A percentile compares a stretch with the other conserved stretches of the same genome.
Conservation (phyloP, 306 rosid species). For the Inga oerstediana region DNA sequence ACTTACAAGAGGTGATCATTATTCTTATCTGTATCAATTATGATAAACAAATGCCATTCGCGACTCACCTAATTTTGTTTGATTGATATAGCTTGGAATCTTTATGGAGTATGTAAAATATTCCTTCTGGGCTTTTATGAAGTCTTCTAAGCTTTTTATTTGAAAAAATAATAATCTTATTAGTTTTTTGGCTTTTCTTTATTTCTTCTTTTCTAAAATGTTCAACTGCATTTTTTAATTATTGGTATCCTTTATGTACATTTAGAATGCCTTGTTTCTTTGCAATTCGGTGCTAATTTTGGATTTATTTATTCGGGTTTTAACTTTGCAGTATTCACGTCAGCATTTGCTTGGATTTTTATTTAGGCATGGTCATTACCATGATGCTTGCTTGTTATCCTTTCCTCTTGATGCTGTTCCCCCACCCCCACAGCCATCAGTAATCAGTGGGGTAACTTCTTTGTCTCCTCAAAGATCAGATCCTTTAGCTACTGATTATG, state of each 20-base stretch:
- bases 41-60: conserved; percentile 22
- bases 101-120: conserved; percentile 16
- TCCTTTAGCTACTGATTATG: conserved; percentile 84
- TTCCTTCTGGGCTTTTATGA: conserved; percentile 12
- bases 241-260: not conserved
- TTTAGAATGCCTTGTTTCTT: conserved; percentile 10
- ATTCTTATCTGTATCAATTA: conserved; percentile 32
- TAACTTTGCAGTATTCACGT: conserved; percentile 83
- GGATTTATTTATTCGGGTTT: conserved; percentile 32
- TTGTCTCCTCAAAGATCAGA: conserved; percentile 91
- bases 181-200: not conserved
- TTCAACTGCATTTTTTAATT: conserved; percentile 5
- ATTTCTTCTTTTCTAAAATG: conserved; percentile 10
- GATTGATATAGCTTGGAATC: conserved; percentile 12
- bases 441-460: conserved; percentile 65
- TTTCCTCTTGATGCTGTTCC: conserved; percentile 80
- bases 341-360: conserved; percentile 88
- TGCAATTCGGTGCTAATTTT: conserved; percentile 22
- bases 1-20: conserved; percentile 82
- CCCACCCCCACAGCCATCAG: conserved; percentile 70
- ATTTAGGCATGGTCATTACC: conserved; percentile 89
- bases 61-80: conserved; percentile 14
- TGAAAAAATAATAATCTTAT: not conserved
- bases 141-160: not conserved
- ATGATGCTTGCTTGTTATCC: conserved; percentile 85